Conservation (phyloP, 2,329 filamentous ascomycete species). For the Lecanicillium sp. region DNA sequence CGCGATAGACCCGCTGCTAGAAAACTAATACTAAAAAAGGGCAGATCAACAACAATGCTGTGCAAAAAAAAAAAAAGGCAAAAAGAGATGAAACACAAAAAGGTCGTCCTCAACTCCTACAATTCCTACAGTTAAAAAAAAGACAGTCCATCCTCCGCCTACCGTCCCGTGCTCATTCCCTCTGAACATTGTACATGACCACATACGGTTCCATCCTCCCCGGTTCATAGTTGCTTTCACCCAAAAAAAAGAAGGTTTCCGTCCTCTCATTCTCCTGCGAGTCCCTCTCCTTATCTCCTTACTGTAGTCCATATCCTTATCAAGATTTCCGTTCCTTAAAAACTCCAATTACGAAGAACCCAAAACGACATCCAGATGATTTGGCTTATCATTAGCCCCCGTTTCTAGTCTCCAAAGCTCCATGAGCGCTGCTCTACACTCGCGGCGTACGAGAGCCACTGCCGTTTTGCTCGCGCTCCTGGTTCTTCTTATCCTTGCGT, state of each 20-base stretch:
- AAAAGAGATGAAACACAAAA: slow-evolving; percentile 4
- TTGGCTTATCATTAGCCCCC: neutral
- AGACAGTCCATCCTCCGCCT: neutral
- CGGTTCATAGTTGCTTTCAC: too few species aligned
- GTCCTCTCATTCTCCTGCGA: neutral
- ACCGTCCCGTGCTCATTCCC: too few species aligned
- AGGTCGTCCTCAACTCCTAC: slow-evolving; percentile 10
- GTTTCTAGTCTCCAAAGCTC: neutral
- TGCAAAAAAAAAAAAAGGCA: slow-evolving; percentile 7
- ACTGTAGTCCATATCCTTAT: neutral
- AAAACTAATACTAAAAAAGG: neutral
- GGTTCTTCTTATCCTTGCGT: slow-evolving; percentile 69
- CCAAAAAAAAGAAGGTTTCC: too few species aligned
- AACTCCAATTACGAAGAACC: slow-evolving; percentile 2
- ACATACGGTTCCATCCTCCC: too few species aligned
- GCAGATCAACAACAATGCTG: slow-evolving; percentile 6
- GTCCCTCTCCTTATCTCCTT: neutral
- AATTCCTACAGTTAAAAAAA: slow-evolving; percentile 8
- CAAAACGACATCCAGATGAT: slow-evolving; percentile 1
- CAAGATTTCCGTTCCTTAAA: neutral
- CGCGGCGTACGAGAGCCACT: slow-evolving; percentile 20
- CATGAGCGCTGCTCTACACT: slow-evolving; percentile 15
- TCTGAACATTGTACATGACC: too few species aligned
- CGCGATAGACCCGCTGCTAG: slow-evolving; percentile 5
- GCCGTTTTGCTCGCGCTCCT: slow-evolving; percentile 56